Evolutionary conservation across 106 monocot species (phyloP), one percentile per base, ranked within the genome.

Genomic region (Platanthera guangdongensis): DNA sequence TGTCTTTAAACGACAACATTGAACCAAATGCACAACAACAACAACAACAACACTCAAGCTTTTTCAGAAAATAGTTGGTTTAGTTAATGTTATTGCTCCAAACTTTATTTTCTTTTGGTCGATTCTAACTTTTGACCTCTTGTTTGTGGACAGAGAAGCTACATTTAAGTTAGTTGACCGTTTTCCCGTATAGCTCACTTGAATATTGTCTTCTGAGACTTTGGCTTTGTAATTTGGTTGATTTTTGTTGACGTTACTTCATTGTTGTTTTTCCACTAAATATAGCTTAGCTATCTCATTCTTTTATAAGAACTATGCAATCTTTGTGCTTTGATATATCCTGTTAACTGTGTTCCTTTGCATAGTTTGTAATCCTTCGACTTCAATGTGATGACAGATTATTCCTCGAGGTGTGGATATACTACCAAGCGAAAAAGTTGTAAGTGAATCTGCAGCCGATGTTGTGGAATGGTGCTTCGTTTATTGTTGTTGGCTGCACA

Each of bases 351-450:
- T 67, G 9, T 67, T 3, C 25, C 47, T 48, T 48, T 70, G 70
- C 48, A 47, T 0, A 16, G 16, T 68, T 68, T 12, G 45, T 46
- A 25, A 70, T 70, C 15, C 51, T 51, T 18, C 50, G 22, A 22
- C 19, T 50, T 32, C 19, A 22, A 47, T 72, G 19, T 72, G 72
- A 72, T 72, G 6, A 15, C 72, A 72, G 72, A 51, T 72, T 22
- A 46, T 72, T 72, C 3, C 6, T 0, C 19, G 5, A 72, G 39
- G 64, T 2, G 21, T 8, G 65, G 11, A 65, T 21, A 60, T 60
- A 60, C n/a, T 5, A 60, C 21, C 21, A 60, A 21, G 8, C 8
- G 59, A 70, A 8, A 67, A 67, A 45, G 45, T 48, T 70, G 47
- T n/a, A 71, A 9, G 7, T 13, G 2, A 47, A 16, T 15, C 15